These are phyloP conservation scores for Cercospora brassicicola DNA, from an alignment of 2,329 filamentous ascomycete species.

Conservation along the genomic window DNA sequence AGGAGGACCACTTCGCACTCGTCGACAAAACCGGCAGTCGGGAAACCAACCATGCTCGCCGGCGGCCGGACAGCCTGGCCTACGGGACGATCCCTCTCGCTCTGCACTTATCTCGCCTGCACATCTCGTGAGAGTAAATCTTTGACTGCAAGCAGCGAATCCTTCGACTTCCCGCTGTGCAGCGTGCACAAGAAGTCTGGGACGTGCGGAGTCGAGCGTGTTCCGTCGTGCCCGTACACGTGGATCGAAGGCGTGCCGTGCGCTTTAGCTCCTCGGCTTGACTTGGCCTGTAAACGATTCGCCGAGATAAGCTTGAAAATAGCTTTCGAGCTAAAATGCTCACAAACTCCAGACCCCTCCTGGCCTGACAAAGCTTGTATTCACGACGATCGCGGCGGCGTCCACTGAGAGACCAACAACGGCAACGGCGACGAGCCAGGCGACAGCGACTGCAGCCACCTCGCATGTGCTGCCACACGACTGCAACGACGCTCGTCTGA, in stretches of 20 bases:
- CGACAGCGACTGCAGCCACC: background rate
- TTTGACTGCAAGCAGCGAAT: background rate
- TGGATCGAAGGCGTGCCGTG: conserved; percentile 9
- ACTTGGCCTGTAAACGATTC: conserved; percentile 13
- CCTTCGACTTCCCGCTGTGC: background rate
- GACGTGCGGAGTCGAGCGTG: conserved; percentile 2
- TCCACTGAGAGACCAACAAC: background rate
- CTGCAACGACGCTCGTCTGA: background rate
- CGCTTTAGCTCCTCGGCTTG: conserved; percentile 7
- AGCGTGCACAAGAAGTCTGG: conserved; percentile 3
- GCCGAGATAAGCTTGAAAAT: conserved; percentile 23
- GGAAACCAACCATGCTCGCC: background rate
- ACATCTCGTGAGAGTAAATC: background rate
- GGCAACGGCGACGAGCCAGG: background rate
- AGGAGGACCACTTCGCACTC: background rate
- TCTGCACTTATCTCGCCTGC: background rate
- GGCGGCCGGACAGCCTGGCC: background rate
- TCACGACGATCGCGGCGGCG: conserved; percentile 1
- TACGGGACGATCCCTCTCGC: background rate
- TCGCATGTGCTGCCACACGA: background rate
- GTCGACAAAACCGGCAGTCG: background rate
- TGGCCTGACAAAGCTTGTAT: conserved; percentile 18
- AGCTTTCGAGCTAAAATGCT: conserved; percentile 15
- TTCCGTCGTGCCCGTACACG: conserved; percentile 16
- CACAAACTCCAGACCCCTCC: background rate